Percentiles rank a stretch among this genome's conserved stretches.
Conservation (phyloP, 176 grass and related monocot species). For the Zizania latifolia region DNA sequence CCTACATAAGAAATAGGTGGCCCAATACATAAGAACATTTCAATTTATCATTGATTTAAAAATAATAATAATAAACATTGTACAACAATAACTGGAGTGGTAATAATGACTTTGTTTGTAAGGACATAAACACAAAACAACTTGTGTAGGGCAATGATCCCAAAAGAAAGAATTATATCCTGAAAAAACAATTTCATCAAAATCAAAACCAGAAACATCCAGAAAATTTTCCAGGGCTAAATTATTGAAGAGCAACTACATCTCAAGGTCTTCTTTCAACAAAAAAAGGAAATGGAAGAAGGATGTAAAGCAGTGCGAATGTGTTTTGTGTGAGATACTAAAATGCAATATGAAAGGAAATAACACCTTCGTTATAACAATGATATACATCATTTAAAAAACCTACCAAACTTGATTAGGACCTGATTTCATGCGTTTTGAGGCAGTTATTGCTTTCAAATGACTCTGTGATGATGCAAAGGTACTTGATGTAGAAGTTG, state of each 20-base stretch:
- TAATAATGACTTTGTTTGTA: not conserved
- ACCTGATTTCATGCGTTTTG: slow-evolving; percentile 81
- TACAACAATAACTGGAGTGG: not conserved
- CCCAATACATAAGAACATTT: slow-evolving; percentile 2
- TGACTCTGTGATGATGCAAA: slow-evolving; percentile 69
- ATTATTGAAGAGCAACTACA: not conserved
- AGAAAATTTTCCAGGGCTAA: not conserved
- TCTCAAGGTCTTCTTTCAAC: not conserved
- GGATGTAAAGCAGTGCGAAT: slow-evolving; percentile 7
- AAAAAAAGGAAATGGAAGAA: not conserved
- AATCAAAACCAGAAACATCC: slow-evolving; percentile 1
- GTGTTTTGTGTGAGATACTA: not conserved
- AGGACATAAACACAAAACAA: not conserved
- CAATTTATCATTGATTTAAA: not conserved
- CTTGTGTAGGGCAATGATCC: not conserved
- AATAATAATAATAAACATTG: slow-evolving; percentile 9
- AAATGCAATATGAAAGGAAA: no score
- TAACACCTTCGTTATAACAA: no score
- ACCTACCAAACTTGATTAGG: slow-evolving; percentile 93
- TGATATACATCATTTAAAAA: slow-evolving; percentile 21
- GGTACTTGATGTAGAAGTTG: slow-evolving; percentile 54
- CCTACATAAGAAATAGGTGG: slow-evolving; percentile 45
- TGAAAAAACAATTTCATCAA: not conserved
- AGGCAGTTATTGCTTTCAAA: slow-evolving; percentile 96
- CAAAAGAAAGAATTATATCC: not conserved